Evolutionary conservation across 441 rosid genomes (phyloP), one percentile per base, ranked within the genome.

Genomic region (Jatropha podagrica): DNA sequence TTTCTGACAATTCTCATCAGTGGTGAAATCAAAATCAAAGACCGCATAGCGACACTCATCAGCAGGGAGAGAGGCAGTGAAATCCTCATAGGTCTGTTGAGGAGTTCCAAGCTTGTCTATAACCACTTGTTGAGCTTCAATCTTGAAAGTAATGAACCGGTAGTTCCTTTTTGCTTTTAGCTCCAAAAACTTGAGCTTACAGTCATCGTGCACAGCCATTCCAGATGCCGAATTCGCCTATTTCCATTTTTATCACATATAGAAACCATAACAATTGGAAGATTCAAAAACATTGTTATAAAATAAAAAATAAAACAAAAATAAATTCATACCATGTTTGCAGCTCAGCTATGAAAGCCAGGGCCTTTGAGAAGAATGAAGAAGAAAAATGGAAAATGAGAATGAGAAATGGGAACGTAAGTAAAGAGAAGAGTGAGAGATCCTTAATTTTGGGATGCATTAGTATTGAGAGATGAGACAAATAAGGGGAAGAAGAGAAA

Each of bases 1-100:
- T 79, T 91, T 91, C 85, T 88, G 96, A 85, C 91, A 88, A 32
- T 91, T 91, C 83, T 91, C 94, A 46, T 76, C 70, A 17, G 96
- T 90, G n/a, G 86, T 88, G 89, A 87, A 91, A 73, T 91, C 91
- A 15, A 86, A 90, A 81, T 90, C 96, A 48, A 73, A 90, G 76
- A 91, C 91, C 64, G 96, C 96, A 38, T 90, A 90, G 23, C 94
- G 88, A 68, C 96, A 91, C 76, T 91, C 96, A 26, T 90, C 46
- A 27, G 86, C 84, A 7, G 96, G 96, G 73, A 90, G 83, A 20
- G 85, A 83, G 5, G 76, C 71, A 27, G 89, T 37, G 88, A 90
- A 90, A 76, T 83, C 86, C 1, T 87, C 89, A 74, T 90, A 91
- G 77, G 90, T 86, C 72, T 85, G 86, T 1, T 79, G 82, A 7